Evolutionary conservation across 1,284 basidiomycete species (phyloP).

Genomic region (Anthracocystis setariae): DNA sequence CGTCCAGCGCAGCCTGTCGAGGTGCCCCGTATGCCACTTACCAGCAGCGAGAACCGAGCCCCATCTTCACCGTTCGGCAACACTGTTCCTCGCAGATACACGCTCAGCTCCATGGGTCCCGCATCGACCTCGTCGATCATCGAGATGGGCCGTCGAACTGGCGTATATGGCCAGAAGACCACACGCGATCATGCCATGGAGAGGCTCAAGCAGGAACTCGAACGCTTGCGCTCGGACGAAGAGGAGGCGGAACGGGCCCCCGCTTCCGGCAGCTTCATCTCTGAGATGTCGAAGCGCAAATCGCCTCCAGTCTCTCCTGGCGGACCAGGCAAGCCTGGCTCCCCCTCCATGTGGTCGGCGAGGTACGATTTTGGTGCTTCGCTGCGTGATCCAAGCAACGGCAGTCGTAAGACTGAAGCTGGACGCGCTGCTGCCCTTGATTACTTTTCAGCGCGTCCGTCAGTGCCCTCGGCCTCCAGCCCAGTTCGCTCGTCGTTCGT

Average conservation of each 20-base stretch:
- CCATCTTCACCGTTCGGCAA: constrained; percentile 27
- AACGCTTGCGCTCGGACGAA: constrained; percentile 70
- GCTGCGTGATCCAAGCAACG: constrained; percentile 68
- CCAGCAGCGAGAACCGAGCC: constrained; percentile 17
- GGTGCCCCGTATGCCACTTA: constrained; percentile 23
- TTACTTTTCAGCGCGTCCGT: constrained; percentile 59
- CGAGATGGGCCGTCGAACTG: constrained; percentile 53
- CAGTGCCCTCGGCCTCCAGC: constrained; percentile 17
- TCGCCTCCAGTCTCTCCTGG: constrained; percentile 60
- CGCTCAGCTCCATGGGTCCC: constrained; percentile 36
- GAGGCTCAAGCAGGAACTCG: constrained; percentile 71
- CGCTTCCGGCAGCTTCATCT: constrained; percentile 28
- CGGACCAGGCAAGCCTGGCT: constrained; percentile 62
- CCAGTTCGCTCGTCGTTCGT: constrained; percentile 38
- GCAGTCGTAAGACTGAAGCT: constrained; percentile 55
- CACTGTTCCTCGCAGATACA: constrained; percentile 42
- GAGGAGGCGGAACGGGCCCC: constrained; percentile 67
- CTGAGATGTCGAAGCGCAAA: constrained; percentile 47
- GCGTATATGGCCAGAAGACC: constrained; percentile 63
- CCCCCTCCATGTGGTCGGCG: constrained; percentile 56
- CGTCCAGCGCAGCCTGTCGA: constrained; percentile 40
- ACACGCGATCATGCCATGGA: constrained; percentile 64
- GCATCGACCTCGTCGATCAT: constrained; percentile 45
- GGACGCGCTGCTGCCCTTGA: constrained; percentile 60
- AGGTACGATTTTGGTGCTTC: constrained; percentile 72